These are phyloP conservation scores for Immersiporthe knoxdaviesiana DNA, from an alignment of 2,329 filamentous ascomycete genomes.

Conservation along the genomic window DNA sequence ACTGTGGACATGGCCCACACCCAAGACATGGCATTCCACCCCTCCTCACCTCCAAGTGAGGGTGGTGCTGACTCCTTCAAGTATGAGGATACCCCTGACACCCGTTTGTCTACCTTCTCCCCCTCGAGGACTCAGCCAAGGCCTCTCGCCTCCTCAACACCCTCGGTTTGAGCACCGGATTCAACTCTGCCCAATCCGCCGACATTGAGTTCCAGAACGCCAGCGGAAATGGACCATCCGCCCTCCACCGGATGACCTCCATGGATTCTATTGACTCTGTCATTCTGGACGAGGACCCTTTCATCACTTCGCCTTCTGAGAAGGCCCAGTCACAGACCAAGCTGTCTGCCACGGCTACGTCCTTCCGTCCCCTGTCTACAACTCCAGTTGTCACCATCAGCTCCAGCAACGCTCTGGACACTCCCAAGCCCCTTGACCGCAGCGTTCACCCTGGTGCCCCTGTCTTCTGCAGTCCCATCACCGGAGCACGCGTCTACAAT, in stretches of 20 bases:
- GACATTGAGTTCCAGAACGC: slow-evolving; percentile 29
- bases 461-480: slow-evolving; percentile 31
- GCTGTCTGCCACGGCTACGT: slow-evolving; percentile 66
- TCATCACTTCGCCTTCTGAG: slow-evolving; percentile 46
- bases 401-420: slow-evolving; percentile 25
- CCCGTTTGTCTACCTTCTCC: slow-evolving; percentile 65
- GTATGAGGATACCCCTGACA: slow-evolving; percentile 62
- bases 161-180: slow-evolving; percentile 38
- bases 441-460: slow-evolving; percentile 17
- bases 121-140: slow-evolving; percentile 58
- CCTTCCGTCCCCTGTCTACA: slow-evolving; percentile 58
- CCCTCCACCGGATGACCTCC: slow-evolving; percentile 21
- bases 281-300: slow-evolving; percentile 55
- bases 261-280: slow-evolving; percentile 34
- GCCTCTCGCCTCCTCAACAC: slow-evolving; percentile 44
- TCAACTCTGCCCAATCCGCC: slow-evolving; percentile 34
- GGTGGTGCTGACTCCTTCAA: slow-evolving; percentile 60
- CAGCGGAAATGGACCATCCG: background rate
- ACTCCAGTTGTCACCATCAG: slow-evolving; percentile 33
- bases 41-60: slow-evolving; percentile 56
- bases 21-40: slow-evolving; percentile 49
- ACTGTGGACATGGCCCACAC: slow-evolving; percentile 34
- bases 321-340: slow-evolving; percentile 46
- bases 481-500: slow-evolving; percentile 20
- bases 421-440: slow-evolving; percentile 18